phyloP scores from a whole-genome alignment of 305 asterid genomes.

The Fraxinus angustifolia region DNA sequence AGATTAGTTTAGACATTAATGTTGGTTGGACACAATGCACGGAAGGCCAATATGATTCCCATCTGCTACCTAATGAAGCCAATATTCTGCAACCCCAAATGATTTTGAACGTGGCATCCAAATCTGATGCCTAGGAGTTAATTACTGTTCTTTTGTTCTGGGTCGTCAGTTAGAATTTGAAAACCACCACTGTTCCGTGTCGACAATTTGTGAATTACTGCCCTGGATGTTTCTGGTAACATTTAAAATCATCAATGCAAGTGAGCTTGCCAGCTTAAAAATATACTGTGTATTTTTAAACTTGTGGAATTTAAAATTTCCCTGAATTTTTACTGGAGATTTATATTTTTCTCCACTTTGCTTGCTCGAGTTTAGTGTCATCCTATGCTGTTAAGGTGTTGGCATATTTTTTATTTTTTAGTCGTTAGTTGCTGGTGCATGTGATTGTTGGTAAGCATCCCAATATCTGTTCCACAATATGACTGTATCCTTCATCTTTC shows the following conservation, averaged over 20 bases:
- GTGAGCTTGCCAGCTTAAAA: neutral
- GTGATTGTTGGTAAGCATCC: slow-evolving; percentile 11
- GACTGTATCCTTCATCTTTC: slow-evolving; percentile 16
- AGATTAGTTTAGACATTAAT: neutral
- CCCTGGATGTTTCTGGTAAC: slow-evolving; percentile 2
- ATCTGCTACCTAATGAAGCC: slow-evolving; percentile 2
- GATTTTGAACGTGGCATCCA: slow-evolving; percentile 1
- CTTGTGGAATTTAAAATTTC: neutral
- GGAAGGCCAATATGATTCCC: neutral
- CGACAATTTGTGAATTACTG: neutral
- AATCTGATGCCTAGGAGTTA: neutral
- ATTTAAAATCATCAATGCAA: neutral
- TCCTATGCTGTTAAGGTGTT: neutral
- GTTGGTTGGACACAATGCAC: neutral
- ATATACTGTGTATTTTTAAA: neutral
- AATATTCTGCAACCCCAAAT: neutral
- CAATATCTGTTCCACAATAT: slow-evolving; percentile 9
- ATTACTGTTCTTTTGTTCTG: neutral
- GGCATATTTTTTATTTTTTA: neutral
- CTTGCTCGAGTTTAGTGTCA: neutral
- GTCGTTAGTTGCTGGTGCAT: slow-evolving; percentile 12
- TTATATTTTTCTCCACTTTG: neutral
- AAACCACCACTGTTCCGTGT: neutral
- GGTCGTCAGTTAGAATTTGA: neutral
- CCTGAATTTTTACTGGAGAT: neutral